These are phyloP conservation scores for Diaporthe sp. DNA, from an alignment of 2,329 filamentous ascomycete genomes.

Conservation along the genomic window DNA sequence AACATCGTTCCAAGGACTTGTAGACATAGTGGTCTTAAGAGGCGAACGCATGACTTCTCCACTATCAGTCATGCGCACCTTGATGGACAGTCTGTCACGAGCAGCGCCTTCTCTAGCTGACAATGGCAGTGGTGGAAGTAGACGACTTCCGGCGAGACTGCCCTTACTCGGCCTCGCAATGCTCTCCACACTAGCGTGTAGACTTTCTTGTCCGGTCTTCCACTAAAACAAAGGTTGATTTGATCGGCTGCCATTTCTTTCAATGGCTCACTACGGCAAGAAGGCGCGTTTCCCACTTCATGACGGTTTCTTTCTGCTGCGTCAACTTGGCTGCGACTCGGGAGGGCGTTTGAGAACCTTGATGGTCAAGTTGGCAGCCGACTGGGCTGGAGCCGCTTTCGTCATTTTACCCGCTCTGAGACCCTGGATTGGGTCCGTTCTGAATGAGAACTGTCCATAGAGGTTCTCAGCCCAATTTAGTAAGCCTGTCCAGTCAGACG, in stretches of 20 bases:
- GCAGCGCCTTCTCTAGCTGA: not conserved
- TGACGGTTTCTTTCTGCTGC: not conserved
- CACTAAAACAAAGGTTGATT: too few species aligned
- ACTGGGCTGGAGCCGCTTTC: not conserved
- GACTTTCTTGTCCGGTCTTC: not conserved
- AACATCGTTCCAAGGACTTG: not conserved
- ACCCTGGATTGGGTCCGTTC: not conserved
- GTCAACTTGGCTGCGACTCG: not conserved
- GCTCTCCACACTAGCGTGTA: not conserved
- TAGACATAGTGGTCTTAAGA: not conserved
- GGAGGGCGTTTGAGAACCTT: conserved; percentile 1
- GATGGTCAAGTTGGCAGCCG: not conserved
- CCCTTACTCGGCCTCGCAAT: not conserved
- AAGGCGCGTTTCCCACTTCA: not conserved
- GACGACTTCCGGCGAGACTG: not conserved
- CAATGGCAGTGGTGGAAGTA: not conserved
- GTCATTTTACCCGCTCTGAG: conserved; percentile 1
- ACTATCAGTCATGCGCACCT: not conserved
- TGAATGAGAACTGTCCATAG: not conserved
- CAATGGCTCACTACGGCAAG: rapidly evolving
- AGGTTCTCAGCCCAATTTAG: not conserved
- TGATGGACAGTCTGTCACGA: not conserved
- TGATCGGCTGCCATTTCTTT: not conserved
- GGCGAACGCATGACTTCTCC: too few species aligned
- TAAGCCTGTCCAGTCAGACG: not conserved